Evolutionary conservation across 1,284 basidiomycete species (phyloP).

Genomic region (Tilletia walkeri): DNA sequence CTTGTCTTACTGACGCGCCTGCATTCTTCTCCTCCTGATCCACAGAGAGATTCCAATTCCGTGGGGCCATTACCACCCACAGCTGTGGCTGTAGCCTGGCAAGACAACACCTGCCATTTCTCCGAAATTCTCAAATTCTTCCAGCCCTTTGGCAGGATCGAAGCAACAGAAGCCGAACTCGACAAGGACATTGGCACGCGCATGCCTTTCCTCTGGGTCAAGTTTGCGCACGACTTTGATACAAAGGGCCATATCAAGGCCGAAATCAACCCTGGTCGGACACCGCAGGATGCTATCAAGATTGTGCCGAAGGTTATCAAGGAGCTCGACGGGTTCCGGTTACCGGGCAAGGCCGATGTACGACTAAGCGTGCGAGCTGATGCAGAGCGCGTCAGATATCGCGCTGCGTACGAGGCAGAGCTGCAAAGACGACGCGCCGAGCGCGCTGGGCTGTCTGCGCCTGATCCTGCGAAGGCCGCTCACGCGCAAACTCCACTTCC

Average conservation of each 20-base stretch:
- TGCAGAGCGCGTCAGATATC: slow-evolving; percentile 26
- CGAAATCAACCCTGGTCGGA: slow-evolving; percentile 7
- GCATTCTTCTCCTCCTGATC: background rate
- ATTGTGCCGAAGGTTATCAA: slow-evolving; percentile 29
- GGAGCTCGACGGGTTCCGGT: slow-evolving; percentile 25
- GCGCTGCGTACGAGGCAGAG: slow-evolving; percentile 26
- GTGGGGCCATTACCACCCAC: slow-evolving; percentile 71
- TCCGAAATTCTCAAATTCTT: slow-evolving; percentile 69
- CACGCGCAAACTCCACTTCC: slow-evolving; percentile 17
- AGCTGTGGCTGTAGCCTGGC: slow-evolving; percentile 68
- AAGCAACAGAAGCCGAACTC: slow-evolving; percentile 74
- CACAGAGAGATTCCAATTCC: slow-evolving; percentile 74
- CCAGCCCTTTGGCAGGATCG: slow-evolving; percentile 67
- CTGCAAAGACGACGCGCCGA: slow-evolving; percentile 18
- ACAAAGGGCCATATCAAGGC: slow-evolving; percentile 27
- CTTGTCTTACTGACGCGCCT: background rate
- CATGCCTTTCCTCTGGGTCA: slow-evolving; percentile 78
- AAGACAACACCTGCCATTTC: slow-evolving; percentile 70
- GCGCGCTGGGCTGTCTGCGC: slow-evolving; percentile 2
- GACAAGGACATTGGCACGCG: slow-evolving; percentile 76
- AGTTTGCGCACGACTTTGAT: slow-evolving; percentile 61
- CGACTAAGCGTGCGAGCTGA: slow-evolving; percentile 23
- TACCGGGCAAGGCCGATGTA: slow-evolving; percentile 26
- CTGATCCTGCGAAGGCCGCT: slow-evolving; percentile 23
- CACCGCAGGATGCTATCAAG: slow-evolving; percentile 34